These are phyloP conservation scores for Hypholoma fasciculare DNA, from an alignment of 768 basidiomycete species.

Conservation along the genomic window DNA sequence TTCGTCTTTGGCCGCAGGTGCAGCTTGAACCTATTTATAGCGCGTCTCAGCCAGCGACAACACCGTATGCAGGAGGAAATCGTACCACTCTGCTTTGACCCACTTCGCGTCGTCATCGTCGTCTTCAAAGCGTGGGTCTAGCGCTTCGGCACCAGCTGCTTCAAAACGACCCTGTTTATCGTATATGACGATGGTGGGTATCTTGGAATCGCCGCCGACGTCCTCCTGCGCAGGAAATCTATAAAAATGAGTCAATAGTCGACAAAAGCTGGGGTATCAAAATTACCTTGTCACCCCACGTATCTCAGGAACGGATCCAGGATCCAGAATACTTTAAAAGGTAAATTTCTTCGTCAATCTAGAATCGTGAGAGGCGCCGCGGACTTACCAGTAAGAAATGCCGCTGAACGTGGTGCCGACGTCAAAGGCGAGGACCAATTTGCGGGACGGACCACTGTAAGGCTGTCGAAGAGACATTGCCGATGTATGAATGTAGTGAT, in stretches of 20 bases:
- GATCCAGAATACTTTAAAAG: slow-evolving; percentile 24
- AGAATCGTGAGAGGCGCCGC: not conserved
- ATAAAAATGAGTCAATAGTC: slow-evolving; percentile 1
- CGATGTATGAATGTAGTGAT: not conserved
- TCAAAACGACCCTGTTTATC: slow-evolving; percentile 36
- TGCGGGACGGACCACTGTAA: slow-evolving; percentile 16
- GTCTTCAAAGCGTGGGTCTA: slow-evolving; percentile 36
- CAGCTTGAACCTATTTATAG: slow-evolving; percentile 34
- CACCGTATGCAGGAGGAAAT: not conserved
- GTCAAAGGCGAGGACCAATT: slow-evolving; percentile 22
- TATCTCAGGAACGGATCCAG: slow-evolving; percentile 25
- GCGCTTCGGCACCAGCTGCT: slow-evolving; percentile 47
- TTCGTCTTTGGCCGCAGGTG: slow-evolving; percentile 31
- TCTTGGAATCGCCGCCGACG: slow-evolving; percentile 46
- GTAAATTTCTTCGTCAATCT: not conserved
- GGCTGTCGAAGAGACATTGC: slow-evolving; percentile 12
- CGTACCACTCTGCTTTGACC: slow-evolving; percentile 46
- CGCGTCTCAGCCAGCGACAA: not conserved
- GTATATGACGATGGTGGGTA: slow-evolving; percentile 50
- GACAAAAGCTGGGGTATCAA: not conserved
- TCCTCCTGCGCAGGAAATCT: slow-evolving; percentile 51
- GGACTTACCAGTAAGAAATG: slow-evolving; percentile 18
- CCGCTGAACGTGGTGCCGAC: slow-evolving; percentile 22
- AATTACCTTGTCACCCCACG: slow-evolving; percentile 24
- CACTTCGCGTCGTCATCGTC: slow-evolving; percentile 43